Percentiles rank a stretch among this genome's conserved stretches.
phyloP scores from a whole-genome alignment of 2,329 filamentous ascomycete species.

The Penicillium fuscoglaucum region DNA sequence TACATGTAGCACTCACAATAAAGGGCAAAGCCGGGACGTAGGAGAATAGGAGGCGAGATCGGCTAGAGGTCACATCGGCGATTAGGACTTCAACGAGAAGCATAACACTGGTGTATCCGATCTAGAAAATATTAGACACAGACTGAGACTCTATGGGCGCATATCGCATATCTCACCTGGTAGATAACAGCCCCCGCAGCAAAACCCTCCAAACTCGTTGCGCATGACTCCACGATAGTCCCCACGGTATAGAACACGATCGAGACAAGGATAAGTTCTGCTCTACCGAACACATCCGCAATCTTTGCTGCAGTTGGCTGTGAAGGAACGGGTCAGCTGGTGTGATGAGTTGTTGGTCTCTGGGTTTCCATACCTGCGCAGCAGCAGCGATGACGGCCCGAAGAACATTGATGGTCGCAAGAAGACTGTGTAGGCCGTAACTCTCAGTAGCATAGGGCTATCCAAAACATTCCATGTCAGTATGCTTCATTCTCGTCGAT shows the following conservation, averaged over 20 bases:
- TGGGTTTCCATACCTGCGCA: conserved; percentile 42
- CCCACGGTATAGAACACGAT: conserved; percentile 58
- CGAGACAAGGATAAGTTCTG: conserved; percentile 58
- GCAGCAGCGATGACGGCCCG: conserved; percentile 61
- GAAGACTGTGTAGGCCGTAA: conserved; percentile 55
- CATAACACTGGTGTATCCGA: conserved; percentile 64
- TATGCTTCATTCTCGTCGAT: background rate
- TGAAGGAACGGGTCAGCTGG: background rate
- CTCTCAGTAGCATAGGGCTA: conserved; percentile 54
- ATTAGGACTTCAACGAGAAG: conserved; percentile 65
- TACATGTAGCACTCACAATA: conserved; percentile 38
- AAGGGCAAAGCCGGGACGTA: conserved; percentile 63
- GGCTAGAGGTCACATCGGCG: conserved; percentile 63
- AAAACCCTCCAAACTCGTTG: conserved; percentile 53
- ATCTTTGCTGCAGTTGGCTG: conserved; percentile 62
- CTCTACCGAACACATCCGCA: conserved; percentile 63
- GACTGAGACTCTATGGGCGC: no score
- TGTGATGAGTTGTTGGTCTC: background rate
- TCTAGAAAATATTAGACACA: conserved; percentile 23
- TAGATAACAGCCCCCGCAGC: conserved; percentile 61
- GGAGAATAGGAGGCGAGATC: conserved; percentile 63
- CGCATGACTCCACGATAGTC: conserved; percentile 58
- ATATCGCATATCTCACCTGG: conserved; percentile 38
- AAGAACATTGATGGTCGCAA: conserved; percentile 61
- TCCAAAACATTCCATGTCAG: conserved; percentile 26